Percentiles rank a stretch among this genome's conserved stretches.
phyloP scores from a whole-genome alignment of 2,329 filamentous ascomycete genomes.

The Microsporum ferrugineum region DNA sequence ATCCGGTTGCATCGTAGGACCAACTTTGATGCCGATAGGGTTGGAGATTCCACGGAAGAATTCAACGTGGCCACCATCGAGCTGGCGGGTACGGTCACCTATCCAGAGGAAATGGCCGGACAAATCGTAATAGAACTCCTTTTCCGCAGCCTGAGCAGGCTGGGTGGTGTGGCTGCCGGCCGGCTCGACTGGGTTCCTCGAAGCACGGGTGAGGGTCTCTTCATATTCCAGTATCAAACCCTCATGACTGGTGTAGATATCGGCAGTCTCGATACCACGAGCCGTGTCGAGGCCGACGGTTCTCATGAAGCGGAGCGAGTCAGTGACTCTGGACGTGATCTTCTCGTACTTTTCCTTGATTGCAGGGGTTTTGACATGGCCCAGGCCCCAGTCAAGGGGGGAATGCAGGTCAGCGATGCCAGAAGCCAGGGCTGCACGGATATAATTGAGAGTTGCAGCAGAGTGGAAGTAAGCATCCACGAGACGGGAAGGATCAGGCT shows the following conservation, averaged over 20 bases:
- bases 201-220: slow-evolving; percentile 65
- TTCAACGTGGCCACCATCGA: slow-evolving; percentile 88
- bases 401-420: slow-evolving; percentile 90
- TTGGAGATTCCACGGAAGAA: slow-evolving; percentile 96
- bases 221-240: slow-evolving; percentile 92
- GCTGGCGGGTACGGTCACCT: slow-evolving; percentile 86
- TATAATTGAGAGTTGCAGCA: slow-evolving; percentile 85
- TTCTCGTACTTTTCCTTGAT: slow-evolving; percentile 76
- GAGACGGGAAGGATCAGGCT: slow-evolving; percentile 70
- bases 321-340: slow-evolving; percentile 76
- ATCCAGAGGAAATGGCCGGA: slow-evolving; percentile 98
- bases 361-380: slow-evolving; percentile 72
- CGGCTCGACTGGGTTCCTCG: slow-evolving; percentile 36
- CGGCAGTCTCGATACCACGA: slow-evolving; percentile 76
- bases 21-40: slow-evolving; percentile 92
- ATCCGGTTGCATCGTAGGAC: slow-evolving; percentile 63
- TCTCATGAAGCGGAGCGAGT: slow-evolving; percentile 86
- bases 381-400: slow-evolving; percentile 87
- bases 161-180: slow-evolving; percentile 17
- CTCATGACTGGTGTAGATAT: slow-evolving; percentile 92
- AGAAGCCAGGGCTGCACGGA: slow-evolving; percentile 69
- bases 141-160: slow-evolving; percentile 21
- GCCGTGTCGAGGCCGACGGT: slow-evolving; percentile 83
- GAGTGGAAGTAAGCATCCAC: slow-evolving; percentile 94
- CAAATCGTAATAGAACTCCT: slow-evolving; percentile 75